Conservation (phyloP, 208 protist species). For the Porcisia hertigi region DNA sequence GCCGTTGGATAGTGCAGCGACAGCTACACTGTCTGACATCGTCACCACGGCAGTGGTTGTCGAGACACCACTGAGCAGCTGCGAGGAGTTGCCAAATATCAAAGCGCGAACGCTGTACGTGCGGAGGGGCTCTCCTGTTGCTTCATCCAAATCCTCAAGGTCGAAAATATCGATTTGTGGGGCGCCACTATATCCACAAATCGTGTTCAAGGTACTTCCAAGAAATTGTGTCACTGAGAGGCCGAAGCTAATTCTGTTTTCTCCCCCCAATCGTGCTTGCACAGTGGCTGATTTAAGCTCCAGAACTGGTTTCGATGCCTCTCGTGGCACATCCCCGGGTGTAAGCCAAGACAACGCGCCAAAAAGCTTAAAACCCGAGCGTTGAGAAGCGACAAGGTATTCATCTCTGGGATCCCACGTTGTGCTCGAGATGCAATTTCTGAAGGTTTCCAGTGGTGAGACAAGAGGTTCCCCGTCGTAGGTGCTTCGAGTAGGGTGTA, state of each 20-base stretch:
- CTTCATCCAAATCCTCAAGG: conserved; percentile 77
- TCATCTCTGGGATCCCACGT: conserved; percentile 28
- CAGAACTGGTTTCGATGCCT: conserved; percentile 3
- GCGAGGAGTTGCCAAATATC: neutral
- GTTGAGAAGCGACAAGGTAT: conserved; percentile 18
- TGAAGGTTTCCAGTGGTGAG: conserved; percentile 17
- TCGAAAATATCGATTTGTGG: conserved; percentile 73
- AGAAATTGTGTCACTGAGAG: conserved; percentile 64
- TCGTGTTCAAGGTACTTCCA: conserved; percentile 42
- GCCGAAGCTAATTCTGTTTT: conserved; percentile 41
- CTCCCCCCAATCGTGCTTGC: conserved; percentile 12
- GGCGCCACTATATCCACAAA: conserved; percentile 43
- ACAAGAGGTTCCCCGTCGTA: conserved; percentile 18
- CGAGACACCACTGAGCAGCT: neutral
- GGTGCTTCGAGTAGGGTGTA: conserved; percentile 6
- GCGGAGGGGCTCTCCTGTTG: conserved; percentile 41
- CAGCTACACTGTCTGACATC: conserved; percentile 34
- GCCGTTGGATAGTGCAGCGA: conserved; percentile 58
- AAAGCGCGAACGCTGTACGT: conserved; percentile 37
- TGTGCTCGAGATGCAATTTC: conserved; percentile 25
- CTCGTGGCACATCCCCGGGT: neutral
- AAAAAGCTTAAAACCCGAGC: conserved; percentile 33
- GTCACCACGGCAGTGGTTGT: conserved; percentile 33
- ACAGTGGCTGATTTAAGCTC: conserved; percentile 14
- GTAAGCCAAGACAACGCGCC: neutral